Evolutionary conservation across 2,329 filamentous ascomycete species (phyloP).

Genomic region (Colletotrichum kahawae): DNA sequence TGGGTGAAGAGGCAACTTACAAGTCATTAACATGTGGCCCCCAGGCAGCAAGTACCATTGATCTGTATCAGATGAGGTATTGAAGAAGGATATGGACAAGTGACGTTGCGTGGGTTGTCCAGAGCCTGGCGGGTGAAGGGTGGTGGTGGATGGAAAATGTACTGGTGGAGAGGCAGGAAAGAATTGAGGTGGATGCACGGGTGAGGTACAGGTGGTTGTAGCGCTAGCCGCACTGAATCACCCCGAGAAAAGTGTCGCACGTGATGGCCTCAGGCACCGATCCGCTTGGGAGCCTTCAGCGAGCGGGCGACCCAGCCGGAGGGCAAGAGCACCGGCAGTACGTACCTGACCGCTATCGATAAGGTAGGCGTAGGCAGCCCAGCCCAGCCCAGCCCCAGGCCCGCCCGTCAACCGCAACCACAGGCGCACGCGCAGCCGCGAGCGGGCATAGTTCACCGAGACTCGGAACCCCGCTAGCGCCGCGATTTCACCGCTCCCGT

Average conservation of each 20-base stretch:
- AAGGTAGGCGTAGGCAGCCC: not conserved
- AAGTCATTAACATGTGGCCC: conserved; percentile 53
- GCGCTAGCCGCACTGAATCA: conserved; percentile 22
- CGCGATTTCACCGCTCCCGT: conserved; percentile 6
- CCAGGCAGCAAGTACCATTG: conserved; percentile 37
- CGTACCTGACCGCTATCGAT: not conserved
- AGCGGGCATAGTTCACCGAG: conserved; percentile 10
- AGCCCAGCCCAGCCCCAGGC: not conserved
- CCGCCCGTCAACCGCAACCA: not conserved
- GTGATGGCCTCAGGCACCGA: conserved; percentile 8
- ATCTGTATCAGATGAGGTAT: conserved; percentile 5
- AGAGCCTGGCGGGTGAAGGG: conserved; percentile 17
- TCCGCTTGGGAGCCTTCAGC: not conserved
- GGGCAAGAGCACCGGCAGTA: not conserved
- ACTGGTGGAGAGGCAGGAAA: conserved; percentile 41
- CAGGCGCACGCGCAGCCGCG: not conserved
- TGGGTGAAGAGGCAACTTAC: conserved; percentile 46
- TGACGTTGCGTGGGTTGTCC: conserved; percentile 20
- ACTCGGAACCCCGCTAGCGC: conserved; percentile 16
- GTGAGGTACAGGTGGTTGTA: conserved; percentile 23
- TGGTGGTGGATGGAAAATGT: conserved; percentile 27
- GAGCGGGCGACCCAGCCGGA: not conserved
- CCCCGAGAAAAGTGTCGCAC: conserved; percentile 4
- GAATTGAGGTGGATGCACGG: conserved; percentile 37
- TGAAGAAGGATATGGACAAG: conserved; percentile 5